Conservation (phyloP, 176 grass and related monocot genomes). For the Eleusine coracana region DNA sequence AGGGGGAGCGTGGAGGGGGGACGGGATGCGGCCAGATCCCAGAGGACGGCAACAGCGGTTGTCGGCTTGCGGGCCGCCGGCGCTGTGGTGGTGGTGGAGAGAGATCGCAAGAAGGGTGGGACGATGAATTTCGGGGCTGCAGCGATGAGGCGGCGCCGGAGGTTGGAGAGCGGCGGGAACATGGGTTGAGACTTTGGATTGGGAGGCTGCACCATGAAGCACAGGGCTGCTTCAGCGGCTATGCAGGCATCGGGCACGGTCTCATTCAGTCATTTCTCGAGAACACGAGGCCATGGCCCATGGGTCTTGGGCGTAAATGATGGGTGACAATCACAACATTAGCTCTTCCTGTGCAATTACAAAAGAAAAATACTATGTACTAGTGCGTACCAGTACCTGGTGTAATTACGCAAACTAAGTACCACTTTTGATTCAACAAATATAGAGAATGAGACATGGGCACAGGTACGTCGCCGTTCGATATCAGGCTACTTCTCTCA, state of each 20-base stretch:
- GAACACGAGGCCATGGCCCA: background rate
- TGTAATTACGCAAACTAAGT: too few species aligned
- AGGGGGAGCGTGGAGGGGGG: slow-evolving; percentile 50
- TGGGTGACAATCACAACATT: too few species aligned
- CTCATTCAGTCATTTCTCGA: background rate
- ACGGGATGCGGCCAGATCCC: slow-evolving; percentile 61
- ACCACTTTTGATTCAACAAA: too few species aligned
- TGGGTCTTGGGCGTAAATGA: background rate
- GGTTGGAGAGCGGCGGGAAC: slow-evolving; percentile 6
- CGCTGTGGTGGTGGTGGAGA: background rate
- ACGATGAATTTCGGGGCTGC: background rate
- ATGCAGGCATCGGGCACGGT: background rate
- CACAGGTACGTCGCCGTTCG: background rate
- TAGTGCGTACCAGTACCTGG: too few species aligned
- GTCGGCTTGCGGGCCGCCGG: slow-evolving; percentile 21
- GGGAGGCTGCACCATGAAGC: background rate
- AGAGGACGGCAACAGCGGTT: slow-evolving; percentile 53
- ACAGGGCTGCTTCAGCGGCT: background rate
- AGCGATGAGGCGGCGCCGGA: slow-evolving; percentile 28
- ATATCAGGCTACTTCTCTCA: background rate
- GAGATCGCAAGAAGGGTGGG: background rate
- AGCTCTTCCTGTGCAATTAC: too few species aligned
- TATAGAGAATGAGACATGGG: too few species aligned
- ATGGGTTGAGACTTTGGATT: slow-evolving; percentile 5
- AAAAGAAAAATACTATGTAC: too few species aligned